Conservation (phyloP, 768 basidiomycete species). For the Asterophora lycoperdoides region DNA sequence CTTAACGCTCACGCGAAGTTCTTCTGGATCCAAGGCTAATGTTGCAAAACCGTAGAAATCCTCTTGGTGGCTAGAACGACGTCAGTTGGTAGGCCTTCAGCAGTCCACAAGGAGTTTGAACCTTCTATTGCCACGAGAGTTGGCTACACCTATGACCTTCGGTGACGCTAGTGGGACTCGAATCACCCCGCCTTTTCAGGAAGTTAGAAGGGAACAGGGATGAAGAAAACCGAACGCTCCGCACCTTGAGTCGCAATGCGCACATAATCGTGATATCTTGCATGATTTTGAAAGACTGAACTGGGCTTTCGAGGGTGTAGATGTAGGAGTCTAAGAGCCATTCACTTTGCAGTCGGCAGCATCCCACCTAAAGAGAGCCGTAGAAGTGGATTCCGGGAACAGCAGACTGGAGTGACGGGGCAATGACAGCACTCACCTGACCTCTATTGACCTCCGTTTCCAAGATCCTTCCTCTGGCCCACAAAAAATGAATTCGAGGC, state of each 20-base stretch:
- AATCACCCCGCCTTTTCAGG: conserved; percentile 48
- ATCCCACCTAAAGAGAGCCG: conserved; percentile 15
- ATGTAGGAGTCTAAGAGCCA: conserved; percentile 24
- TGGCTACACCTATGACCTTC: conserved; percentile 72
- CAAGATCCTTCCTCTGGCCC: too few relatives aligned
- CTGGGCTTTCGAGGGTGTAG: conserved; percentile 14
- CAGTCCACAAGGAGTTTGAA: conserved; percentile 22
- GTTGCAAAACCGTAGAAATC: conserved; percentile 79
- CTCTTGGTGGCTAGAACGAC: conserved; percentile 71
- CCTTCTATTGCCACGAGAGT: conserved; percentile 74
- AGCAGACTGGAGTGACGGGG: not conserved
- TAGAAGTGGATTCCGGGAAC: not conserved
- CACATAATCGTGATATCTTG: conserved; percentile 67
- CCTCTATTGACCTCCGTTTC: not conserved
- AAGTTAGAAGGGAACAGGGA: conserved; percentile 8
- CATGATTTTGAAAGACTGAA: conserved; percentile 15
- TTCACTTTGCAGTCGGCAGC: conserved; percentile 19
- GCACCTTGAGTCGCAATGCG: conserved; percentile 44
- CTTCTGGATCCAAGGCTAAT: conserved; percentile 70
- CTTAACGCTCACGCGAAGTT: conserved; percentile 62
- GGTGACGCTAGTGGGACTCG: conserved; percentile 72
- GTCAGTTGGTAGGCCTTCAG: conserved; percentile 6
- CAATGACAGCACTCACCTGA: not conserved
- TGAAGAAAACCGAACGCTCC: not conserved
- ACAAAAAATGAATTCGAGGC: not conserved